These are phyloP conservation scores for Jackrogersella minutella DNA, from an alignment of 495 filamentous ascomycete species.

Conservation along the genomic window DNA sequence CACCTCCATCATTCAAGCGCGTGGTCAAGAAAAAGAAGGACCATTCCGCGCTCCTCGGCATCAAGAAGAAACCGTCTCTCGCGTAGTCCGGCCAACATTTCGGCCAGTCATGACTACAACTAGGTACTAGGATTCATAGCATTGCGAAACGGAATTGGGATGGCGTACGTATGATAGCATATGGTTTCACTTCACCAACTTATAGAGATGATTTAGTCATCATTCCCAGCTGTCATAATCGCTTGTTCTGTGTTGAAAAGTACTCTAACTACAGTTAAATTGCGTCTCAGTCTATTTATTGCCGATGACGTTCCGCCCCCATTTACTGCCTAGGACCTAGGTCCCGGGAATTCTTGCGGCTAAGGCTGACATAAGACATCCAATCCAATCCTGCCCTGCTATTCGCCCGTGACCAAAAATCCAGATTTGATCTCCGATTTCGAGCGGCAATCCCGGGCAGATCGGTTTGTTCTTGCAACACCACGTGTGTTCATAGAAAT, in stretches of 20 bases:
- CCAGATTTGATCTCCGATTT: not conserved
- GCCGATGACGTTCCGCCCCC: not conserved
- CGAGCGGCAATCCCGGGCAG: too few species aligned
- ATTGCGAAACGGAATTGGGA: conserved; percentile 25
- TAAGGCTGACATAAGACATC: not conserved
- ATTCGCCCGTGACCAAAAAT: not conserved
- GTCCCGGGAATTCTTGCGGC: not conserved
- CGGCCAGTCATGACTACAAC: not conserved
- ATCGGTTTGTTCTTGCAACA: too few species aligned
- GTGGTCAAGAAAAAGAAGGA: conserved; percentile 87
- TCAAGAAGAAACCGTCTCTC: conserved; percentile 82
- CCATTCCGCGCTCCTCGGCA: conserved; percentile 73
- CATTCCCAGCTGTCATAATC: not conserved
- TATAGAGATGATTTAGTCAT: not conserved
- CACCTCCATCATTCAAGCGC: conserved; percentile 77
- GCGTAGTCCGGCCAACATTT: conserved; percentile 37
- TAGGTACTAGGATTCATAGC: conserved; percentile 8
- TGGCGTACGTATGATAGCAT: not conserved
- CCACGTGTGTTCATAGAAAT: too few species aligned
- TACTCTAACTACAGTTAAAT: not conserved
- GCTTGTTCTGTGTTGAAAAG: not conserved
- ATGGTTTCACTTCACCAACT: not conserved
- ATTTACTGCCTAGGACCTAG: too few species aligned
- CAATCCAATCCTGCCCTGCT: not conserved
- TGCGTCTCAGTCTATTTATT: not conserved